Evolutionary conservation across 2,329 filamentous ascomycete genomes (phyloP), one percentile per base, ranked within the genome.

Genomic region (Aspergillus phoenicis): DNA sequence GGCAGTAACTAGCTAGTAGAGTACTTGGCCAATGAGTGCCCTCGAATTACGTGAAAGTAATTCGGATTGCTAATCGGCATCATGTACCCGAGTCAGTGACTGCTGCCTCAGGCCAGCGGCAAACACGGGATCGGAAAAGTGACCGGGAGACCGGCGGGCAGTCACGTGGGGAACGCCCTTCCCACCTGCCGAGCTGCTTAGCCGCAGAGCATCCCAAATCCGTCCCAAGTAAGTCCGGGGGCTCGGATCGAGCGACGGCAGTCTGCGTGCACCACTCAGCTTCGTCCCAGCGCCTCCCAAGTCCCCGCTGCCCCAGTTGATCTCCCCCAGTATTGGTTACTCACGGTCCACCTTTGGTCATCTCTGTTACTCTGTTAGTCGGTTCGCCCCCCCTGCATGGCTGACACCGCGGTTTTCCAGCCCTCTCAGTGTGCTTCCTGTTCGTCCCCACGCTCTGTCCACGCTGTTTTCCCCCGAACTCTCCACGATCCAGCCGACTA

Each of bases 171-270:
- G 0, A 62, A 33, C 67, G 6, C 33, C 33, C 11, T 13, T 36
- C 68, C 72, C 71, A 74, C 69, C 60, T 75, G 69, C 73, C 72
- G 72, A 73, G 15, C 43, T 62, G 33, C 54, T 68, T 36, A 36
- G 33, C 33, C 33, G 33, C 33, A 36, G 33, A 13, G 11, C 10
- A 5, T 36, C 33, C 33, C 33, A 36, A 36, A 11, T 36, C 5
- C 33, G 71, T 64, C 71, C 71, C 64, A 51, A 43, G 58, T 43
- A 38, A 39, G 47, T 52, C 58, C 59, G 51, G 61, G 57, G 49
- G 60, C 58, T 64, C 68, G 73, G 69, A 66, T 66, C 64, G 54
- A 51, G 65, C 60, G 58, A 65, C 72, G 71, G 71, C 70, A 74
- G 61, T 72, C 39, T 24, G 17, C 11, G 20, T 15, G 24, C 11